Conservation (phyloP, 331 rosid species). For the Telfairia occidentalis region DNA sequence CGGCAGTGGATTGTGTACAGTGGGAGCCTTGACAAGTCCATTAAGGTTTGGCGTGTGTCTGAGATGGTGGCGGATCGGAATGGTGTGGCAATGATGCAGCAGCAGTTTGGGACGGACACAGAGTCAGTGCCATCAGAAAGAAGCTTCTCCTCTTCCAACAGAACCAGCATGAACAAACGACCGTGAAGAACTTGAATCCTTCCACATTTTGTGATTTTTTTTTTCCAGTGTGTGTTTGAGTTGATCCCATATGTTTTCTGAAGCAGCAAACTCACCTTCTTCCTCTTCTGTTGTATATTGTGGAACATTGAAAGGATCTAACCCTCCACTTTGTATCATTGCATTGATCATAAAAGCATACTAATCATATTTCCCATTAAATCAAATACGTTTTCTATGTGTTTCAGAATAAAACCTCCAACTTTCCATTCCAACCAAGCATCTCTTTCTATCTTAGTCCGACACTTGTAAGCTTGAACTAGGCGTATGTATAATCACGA, state of each 20-base stretch:
- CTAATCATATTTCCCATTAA: constrained; percentile 5
- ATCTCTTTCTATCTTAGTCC: not conserved
- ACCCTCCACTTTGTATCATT: constrained; percentile 1
- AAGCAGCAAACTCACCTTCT: constrained; percentile 1
- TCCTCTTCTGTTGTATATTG: constrained; percentile 12
- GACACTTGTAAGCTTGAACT: not conserved
- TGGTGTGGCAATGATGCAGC: constrained; percentile 11
- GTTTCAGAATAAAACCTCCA: not conserved
- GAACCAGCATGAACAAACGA: constrained; percentile 1
- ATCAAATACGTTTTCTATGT: not conserved
- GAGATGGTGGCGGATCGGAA: constrained; percentile 6
- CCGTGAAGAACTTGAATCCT: not conserved
- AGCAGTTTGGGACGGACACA: constrained; percentile 1
- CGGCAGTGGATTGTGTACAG: constrained; percentile 18
- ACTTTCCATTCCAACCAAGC: not conserved
- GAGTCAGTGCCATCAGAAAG: constrained; percentile 11
- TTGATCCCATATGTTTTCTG: not conserved
- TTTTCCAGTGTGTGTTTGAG: not conserved
- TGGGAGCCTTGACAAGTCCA: constrained; percentile 20
- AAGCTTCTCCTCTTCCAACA: constrained; percentile 14
- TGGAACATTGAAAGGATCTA: constrained; percentile 8
- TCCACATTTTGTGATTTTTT: not conserved
- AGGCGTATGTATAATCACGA: not conserved
- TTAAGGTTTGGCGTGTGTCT: constrained; percentile 19
- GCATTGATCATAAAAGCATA: not conserved